Conservation (phyloP, 108 stramenopile genomes). For the Cylindrotheca fusiformis region DNA sequence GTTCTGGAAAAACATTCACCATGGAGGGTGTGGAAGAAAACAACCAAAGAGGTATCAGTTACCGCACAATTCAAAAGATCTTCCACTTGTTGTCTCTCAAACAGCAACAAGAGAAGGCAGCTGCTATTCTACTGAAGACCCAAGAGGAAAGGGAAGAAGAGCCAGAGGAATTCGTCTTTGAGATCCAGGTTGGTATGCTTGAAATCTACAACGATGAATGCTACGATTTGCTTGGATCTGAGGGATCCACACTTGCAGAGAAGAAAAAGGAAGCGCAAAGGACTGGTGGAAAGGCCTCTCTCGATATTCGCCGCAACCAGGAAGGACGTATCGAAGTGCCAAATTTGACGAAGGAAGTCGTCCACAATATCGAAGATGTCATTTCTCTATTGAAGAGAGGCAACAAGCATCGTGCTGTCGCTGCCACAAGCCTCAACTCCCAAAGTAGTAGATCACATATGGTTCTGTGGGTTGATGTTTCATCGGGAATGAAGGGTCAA, state of each 20-base stretch:
- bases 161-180: conserved; percentile 46
- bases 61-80: conserved; percentile 86
- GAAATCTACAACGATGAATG: conserved; percentile 92
- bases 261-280: conserved; percentile 55
- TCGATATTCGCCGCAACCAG: conserved; percentile 68
- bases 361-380: conserved; percentile 76
- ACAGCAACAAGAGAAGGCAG: conserved; percentile 55
- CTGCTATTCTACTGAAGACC: conserved; percentile 30
- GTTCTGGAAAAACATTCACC: conserved; percentile 86
- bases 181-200: conserved; percentile 44
- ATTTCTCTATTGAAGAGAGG: conserved; percentile 78
- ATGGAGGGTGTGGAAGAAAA: conserved; percentile 79
- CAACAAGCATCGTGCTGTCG: conserved; percentile 89
- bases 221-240: conserved; percentile 71
- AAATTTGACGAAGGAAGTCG: conserved; percentile 87
- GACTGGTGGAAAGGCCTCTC: conserved; percentile 59
- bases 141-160: conserved; percentile 32
- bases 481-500: conserved; percentile 64
- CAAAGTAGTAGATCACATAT: conserved; percentile 94
- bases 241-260: conserved; percentile 40
- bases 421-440: conserved; percentile 97
- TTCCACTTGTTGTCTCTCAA: conserved; percentile 77
- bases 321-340: conserved; percentile 92
- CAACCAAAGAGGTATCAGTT: conserved; percentile 83
- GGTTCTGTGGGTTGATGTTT: conserved; percentile 90